Base-by-base conservation (phyloP, 176 grass and related monocot genomes). In the Paspalum vaginatum region DNA sequence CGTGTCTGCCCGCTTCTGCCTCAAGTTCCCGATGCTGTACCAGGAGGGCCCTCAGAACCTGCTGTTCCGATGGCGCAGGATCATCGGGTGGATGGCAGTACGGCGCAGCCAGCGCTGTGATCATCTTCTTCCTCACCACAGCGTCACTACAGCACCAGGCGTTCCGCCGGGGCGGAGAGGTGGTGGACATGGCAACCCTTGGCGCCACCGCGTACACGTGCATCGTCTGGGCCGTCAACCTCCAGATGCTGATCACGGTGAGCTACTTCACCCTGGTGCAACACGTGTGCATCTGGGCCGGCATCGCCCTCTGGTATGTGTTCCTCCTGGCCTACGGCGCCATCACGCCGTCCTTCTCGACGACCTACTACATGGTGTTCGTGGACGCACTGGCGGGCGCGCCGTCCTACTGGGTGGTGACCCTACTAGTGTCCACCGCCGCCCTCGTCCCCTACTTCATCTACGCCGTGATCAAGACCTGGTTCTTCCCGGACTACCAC, bases 21-120 rank as follows among this genome's bases (percentile, higher is more conserved):
- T 93, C 65, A 98, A 94, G 86, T 98, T 92, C 70, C 95, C 95
- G 8, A 90, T 91, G 85, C 81, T 98, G 47, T 93, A 98, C 86
- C 95, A 98, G 86, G 95, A 98, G 79, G 95, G 95, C 17, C 88
- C 89, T 1, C 92, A 85, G 39, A 91, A 94, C 79, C 80, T 94
- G 41, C 87, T 94, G 22, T 98, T 98, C 86, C 86, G 86, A 0
- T 98, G 95, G 95, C 26, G 80, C 12, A 77, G 95, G 60, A 86
- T 98, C 39, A 15, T 93, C 7, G 88, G 95, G 5, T 98, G 92
- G 95, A 91, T 98, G 92, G 25, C 61, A n/a, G 40, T 88, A 93
- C 17, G 95, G 92, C 3, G 22, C 87, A 1, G 70, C 59, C 52
- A 91, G 82, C 21, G 88, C 83, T 0, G 69, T 84, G 18, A 81